phyloP scores from a whole-genome alignment of 176 grass and related monocot genomes.

The Eragrostis curvula region DNA sequence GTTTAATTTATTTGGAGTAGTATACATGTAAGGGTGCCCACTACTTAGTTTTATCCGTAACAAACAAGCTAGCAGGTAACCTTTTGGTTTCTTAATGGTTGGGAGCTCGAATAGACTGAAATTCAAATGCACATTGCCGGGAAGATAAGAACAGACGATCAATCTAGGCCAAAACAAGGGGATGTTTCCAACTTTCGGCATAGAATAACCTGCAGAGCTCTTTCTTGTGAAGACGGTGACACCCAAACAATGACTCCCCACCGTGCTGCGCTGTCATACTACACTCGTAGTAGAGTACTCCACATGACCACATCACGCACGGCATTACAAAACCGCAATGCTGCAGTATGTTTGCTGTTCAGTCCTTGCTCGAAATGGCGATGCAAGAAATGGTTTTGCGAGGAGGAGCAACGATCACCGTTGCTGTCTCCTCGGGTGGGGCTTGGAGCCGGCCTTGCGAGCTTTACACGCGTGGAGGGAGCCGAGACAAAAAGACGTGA shows the following conservation, averaged over 20 bases:
- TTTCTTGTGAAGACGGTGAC: background rate
- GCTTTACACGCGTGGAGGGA: slow-evolving; percentile 31
- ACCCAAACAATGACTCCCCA: background rate
- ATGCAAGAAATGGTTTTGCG: background rate
- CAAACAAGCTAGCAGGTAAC: slow-evolving; percentile 25
- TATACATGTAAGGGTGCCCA: background rate
- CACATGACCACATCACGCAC: too few relatives aligned
- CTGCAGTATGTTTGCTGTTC: too few relatives aligned
- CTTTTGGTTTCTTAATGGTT: background rate
- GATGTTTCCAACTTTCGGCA: background rate
- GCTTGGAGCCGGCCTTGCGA: background rate
- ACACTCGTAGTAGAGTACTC: too few relatives aligned
- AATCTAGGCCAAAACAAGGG: background rate
- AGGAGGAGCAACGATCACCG: background rate
- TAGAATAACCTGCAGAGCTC: too few relatives aligned
- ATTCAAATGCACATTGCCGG: background rate
- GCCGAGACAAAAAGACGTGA: background rate
- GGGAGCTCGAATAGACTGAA: background rate
- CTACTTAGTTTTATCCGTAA: background rate
- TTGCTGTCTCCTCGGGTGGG: background rate
- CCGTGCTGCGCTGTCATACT: too few relatives aligned
- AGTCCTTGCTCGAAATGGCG: background rate
- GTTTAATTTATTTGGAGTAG: background rate
- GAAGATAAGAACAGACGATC: background rate
- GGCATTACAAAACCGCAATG: background rate